Conservation (phyloP, 495 filamentous ascomycete species). For the Pseudoneurospora amorphoporcata region DNA sequence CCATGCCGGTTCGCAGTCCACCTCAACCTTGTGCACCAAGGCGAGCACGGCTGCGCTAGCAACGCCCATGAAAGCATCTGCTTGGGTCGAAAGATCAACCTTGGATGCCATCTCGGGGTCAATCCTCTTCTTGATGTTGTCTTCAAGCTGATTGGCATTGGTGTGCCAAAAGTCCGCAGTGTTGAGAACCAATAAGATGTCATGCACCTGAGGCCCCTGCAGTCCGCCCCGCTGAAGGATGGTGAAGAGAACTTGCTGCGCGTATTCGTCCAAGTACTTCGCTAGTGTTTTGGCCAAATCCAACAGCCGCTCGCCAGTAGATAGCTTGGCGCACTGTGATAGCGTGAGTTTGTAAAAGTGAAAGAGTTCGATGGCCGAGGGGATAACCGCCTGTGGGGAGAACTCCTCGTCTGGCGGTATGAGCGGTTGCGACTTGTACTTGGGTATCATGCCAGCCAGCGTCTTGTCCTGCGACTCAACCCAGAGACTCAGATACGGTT, state of each 20-base stretch:
- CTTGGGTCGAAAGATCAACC: conserved; percentile 84
- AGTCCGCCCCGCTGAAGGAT: conserved; percentile 55
- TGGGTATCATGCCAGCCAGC: conserved; percentile 74
- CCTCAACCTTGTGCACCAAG: conserved; percentile 73
- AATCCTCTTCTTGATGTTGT: conserved; percentile 84
- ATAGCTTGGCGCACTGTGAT: conserved; percentile 92
- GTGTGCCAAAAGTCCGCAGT: conserved; percentile 96
- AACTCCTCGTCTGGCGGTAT: conserved; percentile 84
- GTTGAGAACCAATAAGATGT: conserved; percentile 78
- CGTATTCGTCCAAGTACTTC: conserved; percentile 92
- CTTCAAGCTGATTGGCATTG: conserved; percentile 83
- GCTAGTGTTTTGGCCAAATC: conserved; percentile 78
- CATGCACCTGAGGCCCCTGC: conserved; percentile 57
- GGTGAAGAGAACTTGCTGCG: conserved; percentile 79
- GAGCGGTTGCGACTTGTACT: conserved; percentile 77
- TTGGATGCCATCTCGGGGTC: conserved; percentile 62
- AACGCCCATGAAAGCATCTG: conserved; percentile 91
- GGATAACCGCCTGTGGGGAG: conserved; percentile 74
- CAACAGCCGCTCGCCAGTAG: conserved; percentile 73
- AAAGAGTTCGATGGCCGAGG: conserved; percentile 93
- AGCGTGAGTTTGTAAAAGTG: conserved; percentile 88
- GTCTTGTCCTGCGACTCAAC: conserved; percentile 93
- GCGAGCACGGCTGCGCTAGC: conserved; percentile 77
- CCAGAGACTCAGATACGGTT: conserved; percentile 94
- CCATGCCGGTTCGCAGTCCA: conserved; percentile 77